Evolutionary conservation across 768 basidiomycete species (phyloP).

Genomic region (Gloeostereum incarnatum): DNA sequence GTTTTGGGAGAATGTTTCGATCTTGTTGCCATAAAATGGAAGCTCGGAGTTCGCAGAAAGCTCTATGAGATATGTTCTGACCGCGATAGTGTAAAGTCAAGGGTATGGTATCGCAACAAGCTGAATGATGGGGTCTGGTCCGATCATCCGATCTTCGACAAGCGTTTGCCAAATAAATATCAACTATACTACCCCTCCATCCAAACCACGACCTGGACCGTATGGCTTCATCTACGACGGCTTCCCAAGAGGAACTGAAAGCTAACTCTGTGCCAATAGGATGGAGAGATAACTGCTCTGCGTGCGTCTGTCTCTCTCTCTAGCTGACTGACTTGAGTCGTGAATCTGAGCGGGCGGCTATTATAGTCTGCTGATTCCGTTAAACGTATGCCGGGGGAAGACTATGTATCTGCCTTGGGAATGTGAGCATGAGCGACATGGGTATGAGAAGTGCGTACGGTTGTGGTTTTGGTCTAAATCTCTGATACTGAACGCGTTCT

Average conservation of each 20-base stretch:
- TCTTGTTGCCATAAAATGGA: no score
- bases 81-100: no score
- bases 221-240: conserved; percentile 70
- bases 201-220: no score
- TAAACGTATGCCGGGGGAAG: conserved; percentile 80
- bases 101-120: no score
- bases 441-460: conserved; percentile 69
- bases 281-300: conserved; percentile 88
- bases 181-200: no score
- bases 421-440: conserved; percentile 81
- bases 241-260: conserved; percentile 80
- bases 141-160: no score
- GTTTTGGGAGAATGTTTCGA: no score
- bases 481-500: background rate
- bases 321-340: conserved; percentile 1
- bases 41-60: no score
- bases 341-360: conserved; percentile 1
- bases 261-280: conserved; percentile 63
- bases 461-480: background rate
- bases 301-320: conserved; percentile 42
- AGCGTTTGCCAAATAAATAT: no score
- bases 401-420: conserved; percentile 84
- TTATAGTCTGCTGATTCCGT: conserved; percentile 70
- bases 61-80: no score
- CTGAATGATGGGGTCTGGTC: no score